Percentiles rank a stretch among this genome's conserved stretches.
phyloP scores from a whole-genome alignment of 768 basidiomycete genomes.

The Tricholoma furcatifolium region DNA sequence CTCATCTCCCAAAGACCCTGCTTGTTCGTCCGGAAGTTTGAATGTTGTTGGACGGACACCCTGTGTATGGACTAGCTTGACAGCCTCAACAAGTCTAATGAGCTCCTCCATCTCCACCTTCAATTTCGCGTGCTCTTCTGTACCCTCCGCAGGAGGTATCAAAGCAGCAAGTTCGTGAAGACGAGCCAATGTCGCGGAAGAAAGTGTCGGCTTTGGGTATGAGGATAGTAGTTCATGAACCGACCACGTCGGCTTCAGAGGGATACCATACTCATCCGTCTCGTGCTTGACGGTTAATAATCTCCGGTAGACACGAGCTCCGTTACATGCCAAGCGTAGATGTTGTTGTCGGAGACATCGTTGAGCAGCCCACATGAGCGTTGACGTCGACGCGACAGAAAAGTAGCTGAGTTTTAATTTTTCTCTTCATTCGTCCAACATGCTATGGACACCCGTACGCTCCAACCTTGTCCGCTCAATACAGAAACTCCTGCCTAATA shows the following conservation, averaged over 20 bases:
- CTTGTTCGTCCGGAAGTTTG: slow-evolving; percentile 32
- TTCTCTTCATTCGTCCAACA: slow-evolving; percentile 21
- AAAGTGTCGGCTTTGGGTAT: slow-evolving; percentile 66
- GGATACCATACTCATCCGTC: slow-evolving; percentile 64
- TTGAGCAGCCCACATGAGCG: slow-evolving; percentile 19
- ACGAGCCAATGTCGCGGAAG: slow-evolving; percentile 53
- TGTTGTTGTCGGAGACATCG: slow-evolving; percentile 22
- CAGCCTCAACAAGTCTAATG: slow-evolving; percentile 77
- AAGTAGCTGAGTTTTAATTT: slow-evolving; percentile 24
- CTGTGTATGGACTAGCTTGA: slow-evolving; percentile 56
- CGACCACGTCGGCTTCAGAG: slow-evolving; percentile 74
- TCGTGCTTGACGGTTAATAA: slow-evolving; percentile 15
- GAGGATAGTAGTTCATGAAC: slow-evolving; percentile 74
- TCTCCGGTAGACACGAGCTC: slow-evolving; percentile 5
- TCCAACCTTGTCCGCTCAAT: slow-evolving; percentile 38
- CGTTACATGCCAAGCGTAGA: slow-evolving; percentile 12
- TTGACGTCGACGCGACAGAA: neutral
- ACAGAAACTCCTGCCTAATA: slow-evolving; percentile 55
- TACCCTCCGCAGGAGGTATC: slow-evolving; percentile 58
- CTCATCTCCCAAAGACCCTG: slow-evolving; percentile 10
- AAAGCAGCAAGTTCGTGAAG: slow-evolving; percentile 77
- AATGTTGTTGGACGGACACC: slow-evolving; percentile 29
- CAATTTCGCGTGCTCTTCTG: slow-evolving; percentile 48
- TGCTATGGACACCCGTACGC: slow-evolving; percentile 35
- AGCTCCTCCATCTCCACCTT: slow-evolving; percentile 68